Conservation (phyloP, 2,329 filamentous ascomycete species). For the Tolypocladium album region DNA sequence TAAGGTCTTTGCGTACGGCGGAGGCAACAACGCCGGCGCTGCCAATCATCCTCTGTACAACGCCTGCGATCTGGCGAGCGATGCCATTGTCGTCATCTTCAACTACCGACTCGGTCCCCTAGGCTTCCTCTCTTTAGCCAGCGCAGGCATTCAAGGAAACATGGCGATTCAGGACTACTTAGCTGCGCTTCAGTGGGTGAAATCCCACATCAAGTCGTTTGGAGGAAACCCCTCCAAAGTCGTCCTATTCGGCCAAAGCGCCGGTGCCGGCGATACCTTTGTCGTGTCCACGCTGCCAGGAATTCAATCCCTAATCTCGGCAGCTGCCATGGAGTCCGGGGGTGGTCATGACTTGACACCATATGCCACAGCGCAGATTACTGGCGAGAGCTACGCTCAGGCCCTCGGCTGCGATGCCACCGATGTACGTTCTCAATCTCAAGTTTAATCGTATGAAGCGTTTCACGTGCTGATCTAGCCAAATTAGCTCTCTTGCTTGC, state of each 20-base stretch:
- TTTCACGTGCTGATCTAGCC: not conserved
- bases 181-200: not conserved
- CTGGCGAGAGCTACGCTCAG: not conserved
- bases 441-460: not conserved
- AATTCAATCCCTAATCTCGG: not conserved
- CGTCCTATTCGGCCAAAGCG: not conserved
- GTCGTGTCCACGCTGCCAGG: not conserved
- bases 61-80: not conserved
- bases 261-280: not conserved
- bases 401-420: not conserved
- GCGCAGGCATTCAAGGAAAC: not conserved
- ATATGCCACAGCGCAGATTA: not conserved
- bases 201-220: not conserved
- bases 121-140: not conserved
- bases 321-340: not conserved
- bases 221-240: not conserved
- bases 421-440: not conserved
- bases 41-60: not conserved
- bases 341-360: not conserved
- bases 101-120: not conserved
- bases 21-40: not conserved
- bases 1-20: not conserved
- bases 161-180: not conserved
- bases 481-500: not conserved
- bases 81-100: not conserved